Percentiles rank a stretch among this genome's conserved stretches.
Evolutionary conservation across 306 rosid genomes (phyloP).

Genomic region (Fagus crenata): DNA sequence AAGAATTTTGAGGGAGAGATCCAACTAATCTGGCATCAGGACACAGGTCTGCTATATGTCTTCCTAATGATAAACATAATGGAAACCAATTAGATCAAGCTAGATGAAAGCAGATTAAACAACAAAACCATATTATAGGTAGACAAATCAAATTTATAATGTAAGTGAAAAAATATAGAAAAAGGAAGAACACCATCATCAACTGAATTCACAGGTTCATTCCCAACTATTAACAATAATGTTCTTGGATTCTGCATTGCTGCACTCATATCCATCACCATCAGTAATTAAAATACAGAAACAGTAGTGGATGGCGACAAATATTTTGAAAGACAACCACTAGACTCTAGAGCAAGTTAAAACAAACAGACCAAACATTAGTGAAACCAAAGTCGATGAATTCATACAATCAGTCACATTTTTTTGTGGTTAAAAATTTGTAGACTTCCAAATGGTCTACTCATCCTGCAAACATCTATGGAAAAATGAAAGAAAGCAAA

Average conservation of each 20-base stretch:
- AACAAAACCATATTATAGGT: background rate
- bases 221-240: background rate
- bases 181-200: background rate
- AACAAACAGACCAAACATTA: background rate
- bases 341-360: background rate
- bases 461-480: background rate
- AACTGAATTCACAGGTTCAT: background rate
- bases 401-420: background rate
- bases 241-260: background rate
- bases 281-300: background rate
- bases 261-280: background rate
- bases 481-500: background rate
- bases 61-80: background rate
- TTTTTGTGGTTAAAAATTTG: no score
- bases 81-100: conserved; percentile 1
- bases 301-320: background rate
- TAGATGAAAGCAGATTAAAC: background rate
- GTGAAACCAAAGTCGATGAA: background rate
- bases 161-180: background rate
- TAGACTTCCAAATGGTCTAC: background rate
- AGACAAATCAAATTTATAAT: background rate
- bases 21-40: background rate
- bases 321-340: background rate
- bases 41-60: background rate
- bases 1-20: background rate